phyloP scores from a whole-genome alignment of 495 filamentous ascomycete genomes.

The Penicillium arizonense region DNA sequence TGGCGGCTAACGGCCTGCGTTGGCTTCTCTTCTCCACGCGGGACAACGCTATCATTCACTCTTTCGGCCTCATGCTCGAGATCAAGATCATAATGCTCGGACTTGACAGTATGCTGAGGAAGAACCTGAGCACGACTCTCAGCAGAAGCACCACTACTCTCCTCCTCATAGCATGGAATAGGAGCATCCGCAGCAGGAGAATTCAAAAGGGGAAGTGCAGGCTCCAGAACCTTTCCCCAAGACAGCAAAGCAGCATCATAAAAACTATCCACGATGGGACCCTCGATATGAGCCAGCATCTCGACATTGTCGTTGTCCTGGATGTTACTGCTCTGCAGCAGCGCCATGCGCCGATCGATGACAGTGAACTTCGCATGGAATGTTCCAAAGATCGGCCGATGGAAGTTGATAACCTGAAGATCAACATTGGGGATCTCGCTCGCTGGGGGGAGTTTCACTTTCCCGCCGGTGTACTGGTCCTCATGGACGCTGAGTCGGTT shows the following conservation, averaged over 20 bases:
- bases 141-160: neutral
- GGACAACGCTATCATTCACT: conserved; percentile 52
- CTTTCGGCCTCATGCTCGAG: conserved; percentile 58
- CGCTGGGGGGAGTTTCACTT: conserved; percentile 57
- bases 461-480: conserved; percentile 52
- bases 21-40: conserved; percentile 46
- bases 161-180: conserved; percentile 20
- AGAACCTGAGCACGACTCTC: conserved; percentile 33
- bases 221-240: conserved; percentile 63
- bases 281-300: conserved; percentile 78
- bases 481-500: conserved; percentile 59
- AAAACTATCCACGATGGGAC: conserved; percentile 70
- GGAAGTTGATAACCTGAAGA: conserved; percentile 71
- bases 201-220: conserved; percentile 56
- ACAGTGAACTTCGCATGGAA: conserved; percentile 78
- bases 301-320: conserved; percentile 76
- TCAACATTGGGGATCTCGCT: conserved; percentile 69
- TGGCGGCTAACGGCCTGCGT: conserved; percentile 58
- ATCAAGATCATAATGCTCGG: conserved; percentile 62
- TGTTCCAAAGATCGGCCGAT: conserved; percentile 69
- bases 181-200: conserved; percentile 46
- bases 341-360: conserved; percentile 65
- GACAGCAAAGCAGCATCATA: conserved; percentile 72
- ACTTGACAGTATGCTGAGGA: conserved; percentile 53
- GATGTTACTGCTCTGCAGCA: conserved; percentile 75